Evolutionary conservation across 2,329 filamentous ascomycete species (phyloP).

Genomic region (Ophiostoma piceae): DNA sequence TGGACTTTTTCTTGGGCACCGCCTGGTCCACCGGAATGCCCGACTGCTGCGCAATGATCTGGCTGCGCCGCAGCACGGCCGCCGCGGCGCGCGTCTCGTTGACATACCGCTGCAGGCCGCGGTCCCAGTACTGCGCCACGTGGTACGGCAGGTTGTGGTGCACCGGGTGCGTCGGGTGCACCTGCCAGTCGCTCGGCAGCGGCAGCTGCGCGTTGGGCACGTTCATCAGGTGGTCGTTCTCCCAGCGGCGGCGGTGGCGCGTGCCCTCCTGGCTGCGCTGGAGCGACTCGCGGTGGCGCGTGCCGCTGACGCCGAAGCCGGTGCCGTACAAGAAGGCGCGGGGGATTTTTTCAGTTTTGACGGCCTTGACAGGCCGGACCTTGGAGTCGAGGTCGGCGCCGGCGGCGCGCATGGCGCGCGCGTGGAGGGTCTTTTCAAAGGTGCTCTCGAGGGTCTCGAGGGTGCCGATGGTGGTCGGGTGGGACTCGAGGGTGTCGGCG

Average conservation of each 20-base stretch:
- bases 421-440: constrained; percentile 10
- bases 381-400: not conserved
- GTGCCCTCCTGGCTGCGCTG: constrained; percentile 89
- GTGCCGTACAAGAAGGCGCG: constrained; percentile 20
- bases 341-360: constrained; percentile 19
- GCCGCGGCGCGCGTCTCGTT: constrained; percentile 42
- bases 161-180: constrained; percentile 73
- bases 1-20: not conserved
- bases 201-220: constrained; percentile 86
- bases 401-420: constrained; percentile 12
- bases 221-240: constrained; percentile 83
- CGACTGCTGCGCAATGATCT: constrained; percentile 41
- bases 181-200: constrained; percentile 73
- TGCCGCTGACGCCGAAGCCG: constrained; percentile 34
- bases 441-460: constrained; percentile 16
- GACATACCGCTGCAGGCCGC: constrained; percentile 46
- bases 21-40: constrained; percentile 31
- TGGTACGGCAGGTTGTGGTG: constrained; percentile 75
- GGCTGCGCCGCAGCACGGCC: constrained; percentile 40
- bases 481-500: not conserved
- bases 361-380: no score
- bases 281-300: constrained; percentile 63
- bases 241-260: constrained; percentile 81
- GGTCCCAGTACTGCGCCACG: constrained; percentile 79
- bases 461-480: not conserved